These are phyloP conservation scores for Penicillium sclerotigenum DNA, from an alignment of 2,329 filamentous ascomycete species.

Conservation along the genomic window DNA sequence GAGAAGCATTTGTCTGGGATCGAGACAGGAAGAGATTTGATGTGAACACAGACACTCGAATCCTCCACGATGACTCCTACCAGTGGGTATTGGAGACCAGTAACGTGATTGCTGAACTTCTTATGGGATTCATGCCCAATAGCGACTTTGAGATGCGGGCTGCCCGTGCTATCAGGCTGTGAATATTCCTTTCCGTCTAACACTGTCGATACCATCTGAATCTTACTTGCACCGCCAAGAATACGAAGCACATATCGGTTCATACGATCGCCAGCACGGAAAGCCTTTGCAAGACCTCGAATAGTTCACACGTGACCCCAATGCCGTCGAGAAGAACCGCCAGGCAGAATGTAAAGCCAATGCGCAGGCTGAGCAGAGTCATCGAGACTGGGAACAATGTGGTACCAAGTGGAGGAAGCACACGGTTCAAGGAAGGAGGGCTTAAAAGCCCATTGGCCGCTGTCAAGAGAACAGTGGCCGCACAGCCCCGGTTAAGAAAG, in stretches of 20 bases:
- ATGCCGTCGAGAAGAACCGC: conserved; percentile 43
- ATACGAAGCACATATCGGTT: conserved; percentile 89
- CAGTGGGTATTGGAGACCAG: neutral
- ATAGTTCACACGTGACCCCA: conserved; percentile 44
- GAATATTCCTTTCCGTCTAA: neutral
- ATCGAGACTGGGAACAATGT: conserved; percentile 32
- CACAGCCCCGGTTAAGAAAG: conserved; percentile 33
- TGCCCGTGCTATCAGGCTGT: neutral
- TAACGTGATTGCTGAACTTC: fast-evolving
- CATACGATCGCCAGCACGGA: conserved; percentile 93
- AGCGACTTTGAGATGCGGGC: neutral
- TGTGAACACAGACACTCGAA: neutral
- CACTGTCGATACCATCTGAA: conserved; percentile 42
- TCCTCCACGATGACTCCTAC: neutral
- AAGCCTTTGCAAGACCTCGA: conserved; percentile 56
- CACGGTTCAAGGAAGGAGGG: conserved; percentile 71
- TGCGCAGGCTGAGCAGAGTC: conserved; percentile 40
- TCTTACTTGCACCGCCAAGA: conserved; percentile 94
- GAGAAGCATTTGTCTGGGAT: neutral
- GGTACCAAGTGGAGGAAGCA: conserved; percentile 19
- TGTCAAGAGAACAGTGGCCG: conserved; percentile 40
- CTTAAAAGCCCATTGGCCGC: conserved; percentile 74
- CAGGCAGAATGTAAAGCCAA: conserved; percentile 44
- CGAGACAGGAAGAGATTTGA: neutral
- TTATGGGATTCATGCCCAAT: neutral